Percentiles rank a stretch among this genome's conserved stretches.
phyloP scores from a whole-genome alignment of 2,329 filamentous ascomycete species.

The Colletotrichum graminicola region DNA sequence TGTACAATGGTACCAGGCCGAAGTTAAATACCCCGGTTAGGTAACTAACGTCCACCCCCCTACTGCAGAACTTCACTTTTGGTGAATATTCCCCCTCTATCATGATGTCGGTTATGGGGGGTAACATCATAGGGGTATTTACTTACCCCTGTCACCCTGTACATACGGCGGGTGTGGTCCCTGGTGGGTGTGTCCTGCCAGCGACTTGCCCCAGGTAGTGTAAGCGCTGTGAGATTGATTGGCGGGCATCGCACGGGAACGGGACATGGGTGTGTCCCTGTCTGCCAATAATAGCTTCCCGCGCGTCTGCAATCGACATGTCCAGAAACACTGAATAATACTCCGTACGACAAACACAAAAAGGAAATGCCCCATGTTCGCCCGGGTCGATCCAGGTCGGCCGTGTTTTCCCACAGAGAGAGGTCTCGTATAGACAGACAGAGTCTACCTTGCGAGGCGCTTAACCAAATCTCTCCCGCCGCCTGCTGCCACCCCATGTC shows the following conservation, averaged over 20 bases:
- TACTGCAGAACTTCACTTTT: no score
- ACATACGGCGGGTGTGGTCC: no score
- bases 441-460: constrained; percentile 19
- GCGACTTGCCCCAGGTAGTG: constrained; percentile 25
- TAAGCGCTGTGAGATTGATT: constrained; percentile 40
- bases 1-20: no score
- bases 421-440: constrained; percentile 19
- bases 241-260: constrained; percentile 22
- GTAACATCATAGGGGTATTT: no score
- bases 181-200: no score
- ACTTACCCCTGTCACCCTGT: no score
- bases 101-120: no score
- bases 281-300: constrained; percentile 42
- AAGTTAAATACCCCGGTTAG: no score
- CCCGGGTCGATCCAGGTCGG: neutral
- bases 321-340: constrained; percentile 35
- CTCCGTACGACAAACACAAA: neutral
- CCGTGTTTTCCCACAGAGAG: constrained; percentile 8
- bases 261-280: constrained; percentile 11
- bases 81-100: no score
- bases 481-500: constrained; percentile 7
- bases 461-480: constrained; percentile 26
- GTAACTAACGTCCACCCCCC: no score
- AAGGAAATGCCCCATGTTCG: neutral
- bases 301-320: constrained; percentile 39